A percentile compares a stretch with the other conserved stretches of the same genome.
Conservation (phyloP, 805 yeast species). For the Candida succiphila region DNA sequence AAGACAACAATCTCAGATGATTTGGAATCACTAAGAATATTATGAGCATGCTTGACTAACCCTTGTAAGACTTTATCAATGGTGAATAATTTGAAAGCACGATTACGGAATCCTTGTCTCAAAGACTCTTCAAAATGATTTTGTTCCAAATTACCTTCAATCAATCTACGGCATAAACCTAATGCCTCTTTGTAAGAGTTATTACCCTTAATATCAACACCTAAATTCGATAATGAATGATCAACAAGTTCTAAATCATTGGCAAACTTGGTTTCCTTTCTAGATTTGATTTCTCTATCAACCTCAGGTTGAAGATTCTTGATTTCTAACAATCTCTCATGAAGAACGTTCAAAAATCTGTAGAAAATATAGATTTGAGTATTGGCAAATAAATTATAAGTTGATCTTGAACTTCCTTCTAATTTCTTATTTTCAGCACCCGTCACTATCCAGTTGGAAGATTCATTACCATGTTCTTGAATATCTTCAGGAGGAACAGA, state of each 20-base stretch:
- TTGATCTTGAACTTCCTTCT: slow-evolving; percentile 26
- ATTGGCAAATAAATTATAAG: slow-evolving; percentile 76
- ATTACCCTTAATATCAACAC: slow-evolving; percentile 58
- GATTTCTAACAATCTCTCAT: slow-evolving; percentile 70
- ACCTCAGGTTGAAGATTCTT: slow-evolving; percentile 65
- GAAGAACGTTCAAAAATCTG: slow-evolving; percentile 75
- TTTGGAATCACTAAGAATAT: slow-evolving; percentile 68
- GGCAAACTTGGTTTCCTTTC: slow-evolving; percentile 69
- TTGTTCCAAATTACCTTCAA: slow-evolving; percentile 87
- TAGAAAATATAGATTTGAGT: slow-evolving; percentile 82
- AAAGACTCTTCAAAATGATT: slow-evolving; percentile 92
- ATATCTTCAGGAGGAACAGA: slow-evolving; percentile 11
- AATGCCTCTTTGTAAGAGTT: slow-evolving; percentile 76
- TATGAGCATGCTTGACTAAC: slow-evolving; percentile 77
- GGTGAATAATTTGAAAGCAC: slow-evolving; percentile 87
- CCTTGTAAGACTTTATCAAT: slow-evolving; percentile 86
- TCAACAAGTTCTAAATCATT: slow-evolving; percentile 75
- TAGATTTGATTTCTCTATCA: slow-evolving; percentile 55
- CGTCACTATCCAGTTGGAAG: slow-evolving; percentile 23
- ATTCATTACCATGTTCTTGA: slow-evolving; percentile 23
- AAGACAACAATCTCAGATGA: slow-evolving; percentile 72
- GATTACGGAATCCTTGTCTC: slow-evolving; percentile 90
- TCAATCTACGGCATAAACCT: slow-evolving; percentile 58
- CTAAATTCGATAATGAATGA: slow-evolving; percentile 73
- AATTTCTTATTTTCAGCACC: slow-evolving; percentile 12